Conservation (phyloP, 805 yeast species). For the Kockiozyma suomiensis region DNA sequence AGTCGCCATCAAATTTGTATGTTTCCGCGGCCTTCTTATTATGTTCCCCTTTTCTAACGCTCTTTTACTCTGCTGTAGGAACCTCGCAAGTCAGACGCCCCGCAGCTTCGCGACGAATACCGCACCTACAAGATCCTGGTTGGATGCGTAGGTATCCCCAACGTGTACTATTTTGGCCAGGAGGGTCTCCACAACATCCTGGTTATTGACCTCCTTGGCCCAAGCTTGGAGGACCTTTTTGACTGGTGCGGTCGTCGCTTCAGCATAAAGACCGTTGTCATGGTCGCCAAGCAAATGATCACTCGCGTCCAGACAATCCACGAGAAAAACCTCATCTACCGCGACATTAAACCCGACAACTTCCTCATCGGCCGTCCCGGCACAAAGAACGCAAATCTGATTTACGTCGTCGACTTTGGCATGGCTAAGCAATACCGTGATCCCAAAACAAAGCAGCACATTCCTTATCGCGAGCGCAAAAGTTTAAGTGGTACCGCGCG, state of each 20-base stretch:
- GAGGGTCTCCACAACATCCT: slow-evolving; percentile 95
- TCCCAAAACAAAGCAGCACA: slow-evolving; percentile 92
- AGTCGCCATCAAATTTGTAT: slow-evolving; percentile 90
- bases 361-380: slow-evolving; percentile 90
- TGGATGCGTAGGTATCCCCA: slow-evolving; percentile 85
- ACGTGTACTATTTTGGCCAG: slow-evolving; percentile 97
- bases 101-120: slow-evolving; percentile 95
- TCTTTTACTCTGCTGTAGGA: slow-evolving; percentile 41
- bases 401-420: slow-evolving; percentile 93
- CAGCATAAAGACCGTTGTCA: slow-evolving; percentile 83
- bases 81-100: slow-evolving; percentile 96
- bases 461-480: slow-evolving; percentile 95
- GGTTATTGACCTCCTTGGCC: slow-evolving; percentile 93
- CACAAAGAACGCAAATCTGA: slow-evolving; percentile 77
- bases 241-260: slow-evolving; percentile 98
- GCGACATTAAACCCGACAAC: slow-evolving; percentile 98
- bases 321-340: slow-evolving; percentile 84
- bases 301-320: slow-evolving; percentile 83
- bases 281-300: slow-evolving; percentile 91
- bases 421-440: slow-evolving; percentile 99
- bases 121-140: slow-evolving; percentile 87
- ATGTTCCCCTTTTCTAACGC: neutral
- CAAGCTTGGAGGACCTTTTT: slow-evolving; percentile 91
- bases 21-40: neutral
- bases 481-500: slow-evolving; percentile 97